A percentile compares a stretch with the other conserved stretches of the same genome.
Conservation (phyloP, 2,329 filamentous ascomycete species). For the Didymella segeticola region DNA sequence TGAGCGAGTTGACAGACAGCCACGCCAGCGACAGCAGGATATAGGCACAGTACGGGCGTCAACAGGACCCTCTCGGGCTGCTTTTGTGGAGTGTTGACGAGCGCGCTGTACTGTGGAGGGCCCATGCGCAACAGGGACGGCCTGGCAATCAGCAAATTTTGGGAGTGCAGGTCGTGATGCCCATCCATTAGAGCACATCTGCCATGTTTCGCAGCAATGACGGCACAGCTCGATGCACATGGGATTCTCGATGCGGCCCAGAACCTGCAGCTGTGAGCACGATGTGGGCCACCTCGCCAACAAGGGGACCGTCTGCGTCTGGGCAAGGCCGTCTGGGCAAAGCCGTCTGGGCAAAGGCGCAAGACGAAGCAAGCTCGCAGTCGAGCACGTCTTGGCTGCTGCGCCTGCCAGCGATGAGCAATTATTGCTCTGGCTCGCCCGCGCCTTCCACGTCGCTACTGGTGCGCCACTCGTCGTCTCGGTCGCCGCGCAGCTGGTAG, state of each 20-base stretch:
- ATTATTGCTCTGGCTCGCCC: background rate
- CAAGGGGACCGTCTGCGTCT: constrained; percentile 9
- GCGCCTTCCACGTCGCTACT: constrained; percentile 5
- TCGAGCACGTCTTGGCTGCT: constrained; percentile 8
- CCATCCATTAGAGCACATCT: constrained; percentile 2
- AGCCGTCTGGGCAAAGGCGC: background rate
- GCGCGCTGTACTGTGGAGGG: background rate
- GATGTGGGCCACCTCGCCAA: constrained; percentile 7
- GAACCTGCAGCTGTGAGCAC: constrained; percentile 8
- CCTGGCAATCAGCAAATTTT: background rate
- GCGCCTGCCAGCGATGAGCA: background rate
- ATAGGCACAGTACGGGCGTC: constrained; percentile 22
- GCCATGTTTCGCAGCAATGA: constrained; percentile 6
- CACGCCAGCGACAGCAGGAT: constrained; percentile 17
- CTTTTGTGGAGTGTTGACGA: constrained; percentile 1
- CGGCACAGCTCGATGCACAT: constrained; percentile 14
- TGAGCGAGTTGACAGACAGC: constrained; percentile 11
- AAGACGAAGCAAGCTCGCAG: constrained; percentile 6
- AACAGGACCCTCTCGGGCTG: background rate
- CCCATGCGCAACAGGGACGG: constrained; percentile 2
- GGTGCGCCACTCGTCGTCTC: constrained; percentile 1
- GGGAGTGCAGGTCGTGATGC: background rate
- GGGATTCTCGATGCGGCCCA: constrained; percentile 12
- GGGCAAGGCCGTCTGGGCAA: constrained; percentile 1
- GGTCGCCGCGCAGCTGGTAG: constrained; percentile 1